A percentile compares a stretch with the other conserved stretches of the same genome.
These are phyloP conservation scores for Dissoconium aciculare DNA, from an alignment of 2,329 filamentous ascomycete species.

Conservation along the genomic window DNA sequence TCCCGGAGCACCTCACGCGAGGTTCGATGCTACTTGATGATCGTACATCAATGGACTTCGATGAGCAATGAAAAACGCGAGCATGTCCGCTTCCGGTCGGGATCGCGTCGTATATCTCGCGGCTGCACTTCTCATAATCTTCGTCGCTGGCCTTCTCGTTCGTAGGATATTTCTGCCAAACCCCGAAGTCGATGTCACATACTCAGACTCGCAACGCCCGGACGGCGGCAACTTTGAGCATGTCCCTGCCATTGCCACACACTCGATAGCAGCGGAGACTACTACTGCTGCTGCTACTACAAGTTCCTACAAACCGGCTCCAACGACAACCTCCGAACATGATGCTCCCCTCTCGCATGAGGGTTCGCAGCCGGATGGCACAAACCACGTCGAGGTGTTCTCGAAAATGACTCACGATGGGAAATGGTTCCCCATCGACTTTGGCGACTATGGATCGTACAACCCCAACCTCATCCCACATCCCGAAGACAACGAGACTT, in stretches of 20 bases:
- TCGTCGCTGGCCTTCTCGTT: background rate
- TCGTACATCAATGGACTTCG: too few species aligned
- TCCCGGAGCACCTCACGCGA: too few species aligned
- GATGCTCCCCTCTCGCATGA: too few species aligned
- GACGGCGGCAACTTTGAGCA: too few species aligned
- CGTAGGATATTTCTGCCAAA: slow-evolving; percentile 1
- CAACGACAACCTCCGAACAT: too few species aligned
- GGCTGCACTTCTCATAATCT: background rate
- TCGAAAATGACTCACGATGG: slow-evolving; percentile 34
- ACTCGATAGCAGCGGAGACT: too few species aligned
- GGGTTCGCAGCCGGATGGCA: background rate
- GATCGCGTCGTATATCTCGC: background rate
- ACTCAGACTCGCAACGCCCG: background rate
- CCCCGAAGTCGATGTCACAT: background rate
- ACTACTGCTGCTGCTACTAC: too few species aligned
- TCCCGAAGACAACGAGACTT: slow-evolving; percentile 33
- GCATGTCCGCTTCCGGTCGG: background rate
- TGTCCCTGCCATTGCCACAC: too few species aligned
- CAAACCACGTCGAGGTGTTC: slow-evolving; percentile 24
- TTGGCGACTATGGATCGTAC: slow-evolving; percentile 29
- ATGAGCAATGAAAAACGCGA: too few species aligned
- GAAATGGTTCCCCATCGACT: slow-evolving; percentile 37
- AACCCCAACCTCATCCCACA: slow-evolving; percentile 47
- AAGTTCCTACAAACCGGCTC: too few species aligned
- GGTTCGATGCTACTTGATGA: too few species aligned